Evolutionary conservation across 176 grass and related monocot species (phyloP), one percentile per base, ranked within the genome.

Genomic region (Aegilops longissima): DNA sequence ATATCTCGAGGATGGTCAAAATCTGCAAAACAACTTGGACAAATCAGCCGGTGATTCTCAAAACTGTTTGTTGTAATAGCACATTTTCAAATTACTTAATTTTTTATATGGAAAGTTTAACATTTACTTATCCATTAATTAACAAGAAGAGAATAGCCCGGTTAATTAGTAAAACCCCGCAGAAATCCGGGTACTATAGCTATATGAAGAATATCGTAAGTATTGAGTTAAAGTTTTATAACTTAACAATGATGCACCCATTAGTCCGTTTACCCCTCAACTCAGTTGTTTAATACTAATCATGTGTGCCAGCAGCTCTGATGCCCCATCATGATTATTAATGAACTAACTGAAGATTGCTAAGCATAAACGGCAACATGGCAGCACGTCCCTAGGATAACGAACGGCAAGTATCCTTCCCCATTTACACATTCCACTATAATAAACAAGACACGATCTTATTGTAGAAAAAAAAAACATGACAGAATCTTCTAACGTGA

Each of bases 1-100:
- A 86, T 90, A 69, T 94, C 92, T 84, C 81, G 74, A n/a, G 92
- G 83, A 7, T 94, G 86, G 44, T 97, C 94, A 85, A 92, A 94
- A 90, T 97, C 94, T 97, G 92, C 52, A 2, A 78, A 23, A 51
- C 1, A 63, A 83, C 10, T 10, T 6, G 16, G 12, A 29, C 4
- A 58, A 62, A 71, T 87, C 45, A 88, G 44, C 4, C 14, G 20
- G 47, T 21, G 1, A 11, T 59, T 13, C 39, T 33, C 8, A 35
- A 59, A 88, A 34, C 4, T 5, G 9, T 18, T 72, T 16, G 3
- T n/a, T 82, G 71, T 36, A 42, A 58, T 9, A 21, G 10, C 6
- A 52, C 36, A 33, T 42, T 24, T 54, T 16, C 17, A 36, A 40
- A 31, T 27, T 79, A 10, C 17, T 3, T 52, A 6, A 18, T 17